phyloP scores from a whole-genome alignment of 1,139 yeast genomes.

The Hansenula lynferdii region DNA sequence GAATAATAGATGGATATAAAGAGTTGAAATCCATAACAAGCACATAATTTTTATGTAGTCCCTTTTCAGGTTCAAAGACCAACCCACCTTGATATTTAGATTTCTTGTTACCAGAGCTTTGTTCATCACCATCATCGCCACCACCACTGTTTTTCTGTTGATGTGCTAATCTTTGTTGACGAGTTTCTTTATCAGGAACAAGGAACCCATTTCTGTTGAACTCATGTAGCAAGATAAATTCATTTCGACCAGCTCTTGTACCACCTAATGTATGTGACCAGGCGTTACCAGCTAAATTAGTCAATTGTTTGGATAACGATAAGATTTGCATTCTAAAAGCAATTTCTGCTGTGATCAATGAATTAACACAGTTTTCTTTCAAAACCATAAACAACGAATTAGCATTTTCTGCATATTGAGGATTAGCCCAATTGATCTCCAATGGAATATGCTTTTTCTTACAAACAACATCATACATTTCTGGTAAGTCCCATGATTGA shows the following conservation, averaged over 20 bases:
- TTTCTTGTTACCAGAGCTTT: slow-evolving; percentile 55
- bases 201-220: slow-evolving; percentile 76
- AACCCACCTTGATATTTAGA: slow-evolving; percentile 94
- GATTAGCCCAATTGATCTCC: slow-evolving; percentile 70
- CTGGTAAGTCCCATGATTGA: slow-evolving; percentile 93
- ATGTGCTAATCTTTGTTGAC: slow-evolving; percentile 34
- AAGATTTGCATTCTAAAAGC: slow-evolving; percentile 82
- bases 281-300: slow-evolving; percentile 94
- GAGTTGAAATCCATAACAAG: slow-evolving; percentile 98
- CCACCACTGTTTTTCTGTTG: slow-evolving; percentile 22
- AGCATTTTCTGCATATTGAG: slow-evolving; percentile 65
- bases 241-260: slow-evolving; percentile 95
- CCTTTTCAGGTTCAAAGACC: slow-evolving; percentile 96
- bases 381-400: slow-evolving; percentile 63
- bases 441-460: slow-evolving; percentile 53
- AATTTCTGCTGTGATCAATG: slow-evolving; percentile 69
- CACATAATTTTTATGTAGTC: slow-evolving; percentile 83
- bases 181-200: slow-evolving; percentile 82
- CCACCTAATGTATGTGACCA: slow-evolving; percentile 97
- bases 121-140: slow-evolving; percentile 32
- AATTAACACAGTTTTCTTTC: slow-evolving; percentile 63
- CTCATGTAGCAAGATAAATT: slow-evolving; percentile 88
- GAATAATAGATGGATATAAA: slow-evolving; percentile 94
- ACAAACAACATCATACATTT: slow-evolving; percentile 81
- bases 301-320: slow-evolving; percentile 85